Evolutionary conservation across 495 filamentous ascomycete species (phyloP).

Genomic region (Penicillium argentinense): DNA sequence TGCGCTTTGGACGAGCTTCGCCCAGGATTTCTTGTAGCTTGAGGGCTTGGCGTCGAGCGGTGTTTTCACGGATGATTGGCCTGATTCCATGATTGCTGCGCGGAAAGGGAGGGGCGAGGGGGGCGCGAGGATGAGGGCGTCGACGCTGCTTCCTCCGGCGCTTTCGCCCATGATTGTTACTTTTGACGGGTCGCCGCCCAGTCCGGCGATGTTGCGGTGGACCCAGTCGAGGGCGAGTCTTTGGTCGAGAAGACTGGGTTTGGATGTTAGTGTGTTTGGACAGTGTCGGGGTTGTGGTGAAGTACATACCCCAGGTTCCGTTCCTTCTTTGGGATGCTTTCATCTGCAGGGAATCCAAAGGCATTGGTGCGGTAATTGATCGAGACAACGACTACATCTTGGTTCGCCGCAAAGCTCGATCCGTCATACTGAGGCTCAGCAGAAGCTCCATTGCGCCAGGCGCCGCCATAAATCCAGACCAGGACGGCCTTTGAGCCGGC

Average conservation of each 20-base stretch:
- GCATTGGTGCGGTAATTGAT: conserved; percentile 36
- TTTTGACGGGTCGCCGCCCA: conserved; percentile 43
- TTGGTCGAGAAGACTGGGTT: conserved; percentile 26
- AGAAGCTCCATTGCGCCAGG: conserved; percentile 14
- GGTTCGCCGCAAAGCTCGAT: conserved; percentile 23
- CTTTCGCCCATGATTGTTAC: conserved; percentile 57
- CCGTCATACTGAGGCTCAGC: conserved; percentile 30
- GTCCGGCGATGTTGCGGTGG: conserved; percentile 28
- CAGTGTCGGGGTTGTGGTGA: not conserved
- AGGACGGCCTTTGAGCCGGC: conserved; percentile 23
- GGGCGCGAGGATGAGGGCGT: conserved; percentile 11
- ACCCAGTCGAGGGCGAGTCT: conserved; percentile 39
- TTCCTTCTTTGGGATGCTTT: conserved; percentile 11
- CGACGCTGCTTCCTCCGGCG: conserved; percentile 24
- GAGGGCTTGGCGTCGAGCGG: not conserved
- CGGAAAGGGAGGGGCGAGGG: conserved; percentile 20
- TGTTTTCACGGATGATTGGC: conserved; percentile 7
- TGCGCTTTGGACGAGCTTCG: conserved; percentile 7
- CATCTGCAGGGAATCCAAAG: conserved; percentile 36
- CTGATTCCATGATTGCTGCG: conserved; percentile 29
- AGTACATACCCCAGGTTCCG: conserved; percentile 26
- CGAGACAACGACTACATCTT: conserved; percentile 28
- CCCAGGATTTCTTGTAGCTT: conserved; percentile 9
- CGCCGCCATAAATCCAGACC: conserved; percentile 30
- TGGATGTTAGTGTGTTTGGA: not conserved